Conservation (phyloP, 1,284 basidiomycete species). For the Cryptococcus sp. region DNA sequence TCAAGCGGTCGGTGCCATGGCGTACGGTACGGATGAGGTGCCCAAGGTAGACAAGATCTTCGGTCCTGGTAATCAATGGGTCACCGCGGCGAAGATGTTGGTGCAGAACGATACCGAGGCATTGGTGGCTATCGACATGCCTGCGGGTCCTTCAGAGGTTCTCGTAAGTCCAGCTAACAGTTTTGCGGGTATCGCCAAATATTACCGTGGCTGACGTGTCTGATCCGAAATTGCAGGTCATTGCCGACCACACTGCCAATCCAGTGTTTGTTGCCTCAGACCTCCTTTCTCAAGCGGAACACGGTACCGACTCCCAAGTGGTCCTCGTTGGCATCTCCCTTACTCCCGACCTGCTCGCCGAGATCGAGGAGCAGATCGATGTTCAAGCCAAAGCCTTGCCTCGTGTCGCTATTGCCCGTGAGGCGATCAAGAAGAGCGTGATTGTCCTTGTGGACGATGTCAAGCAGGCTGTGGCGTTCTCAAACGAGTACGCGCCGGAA, state of each 20-base stretch:
- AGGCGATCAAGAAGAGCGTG: slow-evolving; percentile 89
- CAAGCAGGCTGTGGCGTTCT: slow-evolving; percentile 81
- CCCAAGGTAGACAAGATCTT: slow-evolving; percentile 99
- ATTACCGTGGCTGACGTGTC: not conserved
- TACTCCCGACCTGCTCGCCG: slow-evolving; percentile 63
- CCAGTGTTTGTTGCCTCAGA: slow-evolving; percentile 94
- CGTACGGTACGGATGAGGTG: slow-evolving; percentile 91
- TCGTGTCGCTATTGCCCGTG: slow-evolving; percentile 84
- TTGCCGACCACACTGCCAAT: slow-evolving; percentile 83
- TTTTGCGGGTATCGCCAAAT: not conserved
- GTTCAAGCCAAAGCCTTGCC: slow-evolving; percentile 82
- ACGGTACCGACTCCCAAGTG: slow-evolving; percentile 97
- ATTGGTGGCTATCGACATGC: slow-evolving; percentile 97
- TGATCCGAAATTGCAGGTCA: slow-evolving; percentile 63
- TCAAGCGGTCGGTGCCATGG: slow-evolving; percentile 95
- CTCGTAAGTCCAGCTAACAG: slow-evolving; percentile 64
- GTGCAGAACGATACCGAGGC: slow-evolving; percentile 99
- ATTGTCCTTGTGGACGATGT: slow-evolving; percentile 73
- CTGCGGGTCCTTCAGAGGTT: slow-evolving; percentile 96
- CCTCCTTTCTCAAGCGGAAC: slow-evolving; percentile 95
- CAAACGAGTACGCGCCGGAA: slow-evolving; percentile 97
- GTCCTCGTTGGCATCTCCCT: slow-evolving; percentile 84
- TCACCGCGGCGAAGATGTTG: slow-evolving; percentile 98
- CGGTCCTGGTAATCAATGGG: slow-evolving; percentile 99
- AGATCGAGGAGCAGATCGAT: slow-evolving; percentile 85